Conservation (phyloP, 2,329 filamentous ascomycete genomes). For the Phaeosphaeriaceae sp. region DNA sequence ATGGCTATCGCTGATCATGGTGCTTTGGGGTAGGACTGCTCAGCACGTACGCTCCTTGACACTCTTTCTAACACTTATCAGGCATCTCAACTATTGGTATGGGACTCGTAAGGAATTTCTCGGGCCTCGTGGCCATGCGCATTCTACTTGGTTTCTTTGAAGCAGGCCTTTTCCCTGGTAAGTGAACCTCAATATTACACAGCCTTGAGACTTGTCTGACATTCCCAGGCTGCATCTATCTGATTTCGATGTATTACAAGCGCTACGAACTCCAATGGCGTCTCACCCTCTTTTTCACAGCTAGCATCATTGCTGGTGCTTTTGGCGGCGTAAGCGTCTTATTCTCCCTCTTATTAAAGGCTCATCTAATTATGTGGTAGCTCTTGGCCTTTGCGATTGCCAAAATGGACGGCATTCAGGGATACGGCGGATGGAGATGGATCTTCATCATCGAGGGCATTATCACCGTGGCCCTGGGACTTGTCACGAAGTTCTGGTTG, state of each 20-base stretch:
- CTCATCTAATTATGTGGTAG: slow-evolving; percentile 11
- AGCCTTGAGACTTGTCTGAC: neutral
- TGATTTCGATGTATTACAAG: slow-evolving; percentile 52
- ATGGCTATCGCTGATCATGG: slow-evolving; percentile 49
- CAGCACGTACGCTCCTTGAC: neutral
- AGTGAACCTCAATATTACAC: neutral
- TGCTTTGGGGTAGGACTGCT: slow-evolving; percentile 42
- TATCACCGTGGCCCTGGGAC: slow-evolving; percentile 45
- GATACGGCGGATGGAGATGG: slow-evolving; percentile 46
- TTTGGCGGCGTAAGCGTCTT: slow-evolving; percentile 46
- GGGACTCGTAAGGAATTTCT: slow-evolving; percentile 57
- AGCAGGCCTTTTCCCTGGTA: slow-evolving; percentile 45
- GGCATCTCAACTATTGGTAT: slow-evolving; percentile 51
- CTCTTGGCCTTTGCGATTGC: slow-evolving; percentile 58
- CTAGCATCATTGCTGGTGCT: slow-evolving; percentile 50
- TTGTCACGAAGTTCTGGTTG: slow-evolving; percentile 58
- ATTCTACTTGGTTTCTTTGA: slow-evolving; percentile 48
- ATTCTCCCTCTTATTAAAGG: neutral
- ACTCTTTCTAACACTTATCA: slow-evolving; percentile 6
- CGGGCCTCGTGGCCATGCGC: slow-evolving; percentile 56
- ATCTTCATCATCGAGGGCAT: slow-evolving; percentile 44
- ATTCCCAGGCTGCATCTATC: slow-evolving; percentile 34
- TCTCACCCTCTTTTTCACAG: slow-evolving; percentile 51
- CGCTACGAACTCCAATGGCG: slow-evolving; percentile 53
- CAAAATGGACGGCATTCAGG: slow-evolving; percentile 65